These are phyloP conservation scores for Iberis pinnata DNA, from an alignment of 345 rosid genomes.

Conservation along the genomic window DNA sequence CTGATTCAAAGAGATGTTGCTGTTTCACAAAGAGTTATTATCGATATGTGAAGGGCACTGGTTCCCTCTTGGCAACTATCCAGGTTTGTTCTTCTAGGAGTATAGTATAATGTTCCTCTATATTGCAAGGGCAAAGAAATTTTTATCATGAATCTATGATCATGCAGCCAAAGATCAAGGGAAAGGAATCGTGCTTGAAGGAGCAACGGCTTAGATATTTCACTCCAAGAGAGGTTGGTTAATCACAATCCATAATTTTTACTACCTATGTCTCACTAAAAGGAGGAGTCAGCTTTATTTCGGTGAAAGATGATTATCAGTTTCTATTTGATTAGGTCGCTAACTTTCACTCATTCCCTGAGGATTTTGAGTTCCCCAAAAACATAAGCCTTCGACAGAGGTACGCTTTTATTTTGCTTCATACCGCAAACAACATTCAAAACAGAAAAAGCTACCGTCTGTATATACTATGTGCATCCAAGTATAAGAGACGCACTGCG, in stretches of 20 bases:
- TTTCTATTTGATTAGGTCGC: conserved; percentile 53
- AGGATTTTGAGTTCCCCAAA: conserved; percentile 63
- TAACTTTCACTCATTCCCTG: conserved; percentile 85
- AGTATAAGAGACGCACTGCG: neutral
- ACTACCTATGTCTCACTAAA: neutral
- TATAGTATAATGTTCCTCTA: neutral
- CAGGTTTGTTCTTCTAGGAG: conserved; percentile 38
- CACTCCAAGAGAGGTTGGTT: conserved; percentile 75
- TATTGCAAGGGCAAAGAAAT: neutral
- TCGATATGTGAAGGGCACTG: conserved; percentile 89
- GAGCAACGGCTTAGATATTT: conserved; percentile 80
- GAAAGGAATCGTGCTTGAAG: conserved; percentile 51
- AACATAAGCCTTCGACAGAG: conserved; percentile 70
- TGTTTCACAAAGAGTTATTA: conserved; percentile 96
- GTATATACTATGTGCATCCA: neutral
- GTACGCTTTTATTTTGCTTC: conserved; percentile 28
- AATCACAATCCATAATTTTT: neutral
- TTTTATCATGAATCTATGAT: conserved; percentile 12
- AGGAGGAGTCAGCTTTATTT: neutral
- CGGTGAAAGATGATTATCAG: neutral
- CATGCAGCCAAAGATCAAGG: conserved; percentile 54
- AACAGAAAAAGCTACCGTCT: neutral
- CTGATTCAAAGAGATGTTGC: conserved; percentile 85
- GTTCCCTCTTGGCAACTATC: conserved; percentile 80
- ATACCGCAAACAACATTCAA: neutral